Conservation (phyloP, 2,329 filamentous ascomycete genomes). For the Beauveria pseudobassiana region DNA sequence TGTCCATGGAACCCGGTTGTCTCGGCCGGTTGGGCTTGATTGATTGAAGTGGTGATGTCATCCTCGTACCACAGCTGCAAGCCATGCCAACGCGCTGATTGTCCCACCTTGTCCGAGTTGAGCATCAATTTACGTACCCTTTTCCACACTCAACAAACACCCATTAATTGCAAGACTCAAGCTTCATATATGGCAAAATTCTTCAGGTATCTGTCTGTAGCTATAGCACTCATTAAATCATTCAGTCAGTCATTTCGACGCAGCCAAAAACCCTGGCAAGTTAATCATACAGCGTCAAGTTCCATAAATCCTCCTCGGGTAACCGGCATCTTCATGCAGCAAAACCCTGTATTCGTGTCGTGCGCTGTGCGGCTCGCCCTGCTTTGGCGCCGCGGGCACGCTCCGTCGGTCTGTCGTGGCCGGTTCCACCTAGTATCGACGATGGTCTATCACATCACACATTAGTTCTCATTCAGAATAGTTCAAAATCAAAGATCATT, state of each 20-base stretch:
- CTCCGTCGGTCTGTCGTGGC: not conserved
- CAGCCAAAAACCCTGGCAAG: not conserved
- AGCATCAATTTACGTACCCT: too few species aligned
- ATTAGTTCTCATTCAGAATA: conserved; percentile 11
- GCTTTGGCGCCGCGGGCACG: not conserved
- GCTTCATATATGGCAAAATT: not conserved
- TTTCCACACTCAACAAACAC: too few species aligned
- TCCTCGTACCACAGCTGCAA: conserved; percentile 1
- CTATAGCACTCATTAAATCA: conserved; percentile 1
- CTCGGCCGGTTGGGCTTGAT: not conserved
- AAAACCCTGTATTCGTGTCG: not conserved
- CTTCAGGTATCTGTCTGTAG: conserved; percentile 6
- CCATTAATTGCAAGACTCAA: not conserved
- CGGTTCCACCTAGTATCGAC: conserved; percentile 16
- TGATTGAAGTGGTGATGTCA: conserved; percentile 11
- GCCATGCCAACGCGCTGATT: not conserved
- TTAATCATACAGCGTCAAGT: not conserved
- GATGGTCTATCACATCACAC: conserved; percentile 17
- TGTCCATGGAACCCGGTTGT: not conserved
- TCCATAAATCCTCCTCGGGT: not conserved
- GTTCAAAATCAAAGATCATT: not conserved
- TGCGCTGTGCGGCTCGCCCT: not conserved
- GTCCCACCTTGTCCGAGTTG: not conserved
- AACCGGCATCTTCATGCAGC: conserved; percentile 1
- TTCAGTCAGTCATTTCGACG: not conserved